phyloP scores from a whole-genome alignment of 2,329 filamentous ascomycete species.

The Calonectria pseudoreteaudii region DNA sequence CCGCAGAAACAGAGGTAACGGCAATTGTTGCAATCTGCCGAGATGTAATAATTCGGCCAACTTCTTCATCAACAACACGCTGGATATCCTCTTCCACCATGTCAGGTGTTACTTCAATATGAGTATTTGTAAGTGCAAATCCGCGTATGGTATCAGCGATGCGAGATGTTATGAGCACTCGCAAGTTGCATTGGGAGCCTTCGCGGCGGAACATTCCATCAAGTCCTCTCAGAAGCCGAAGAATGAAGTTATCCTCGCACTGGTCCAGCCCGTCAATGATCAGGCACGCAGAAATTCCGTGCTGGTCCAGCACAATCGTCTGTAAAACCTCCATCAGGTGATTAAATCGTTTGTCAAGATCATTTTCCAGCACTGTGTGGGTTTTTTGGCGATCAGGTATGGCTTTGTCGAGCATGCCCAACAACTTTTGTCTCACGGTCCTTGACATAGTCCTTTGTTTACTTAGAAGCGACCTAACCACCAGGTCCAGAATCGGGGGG shows the following conservation, averaged over 20 bases:
- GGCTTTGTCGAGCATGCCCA: conserved; percentile 24
- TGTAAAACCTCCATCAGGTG: conserved; percentile 33
- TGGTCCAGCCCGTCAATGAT: conserved; percentile 38
- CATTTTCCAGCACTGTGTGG: not conserved
- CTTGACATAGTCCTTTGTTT: conserved; percentile 27
- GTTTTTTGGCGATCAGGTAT: conserved; percentile 17
- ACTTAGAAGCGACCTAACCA: conserved; percentile 26
- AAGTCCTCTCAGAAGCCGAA: conserved; percentile 26
- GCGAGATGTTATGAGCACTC: conserved; percentile 26
- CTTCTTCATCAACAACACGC: conserved; percentile 33
- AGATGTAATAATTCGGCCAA: conserved; percentile 32
- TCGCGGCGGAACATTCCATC: conserved; percentile 30
- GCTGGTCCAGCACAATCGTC: conserved; percentile 14
- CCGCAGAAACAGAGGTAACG: conserved; percentile 28
- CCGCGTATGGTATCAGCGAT: conserved; percentile 33
- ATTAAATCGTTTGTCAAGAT: conserved; percentile 23
- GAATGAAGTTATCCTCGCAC: conserved; percentile 28
- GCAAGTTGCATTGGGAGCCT: conserved; percentile 10
- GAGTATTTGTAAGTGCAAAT: conserved; percentile 28
- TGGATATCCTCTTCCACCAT: conserved; percentile 31
- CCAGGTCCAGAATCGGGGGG: conserved; percentile 34
- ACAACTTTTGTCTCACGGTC: conserved; percentile 21
- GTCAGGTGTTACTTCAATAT: conserved; percentile 28
- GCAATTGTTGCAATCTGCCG: conserved; percentile 33
- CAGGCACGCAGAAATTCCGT: conserved; percentile 23